These are phyloP conservation scores for Huntiella bhutanensis DNA, from an alignment of 2,329 filamentous ascomycete species.

Conservation along the genomic window DNA sequence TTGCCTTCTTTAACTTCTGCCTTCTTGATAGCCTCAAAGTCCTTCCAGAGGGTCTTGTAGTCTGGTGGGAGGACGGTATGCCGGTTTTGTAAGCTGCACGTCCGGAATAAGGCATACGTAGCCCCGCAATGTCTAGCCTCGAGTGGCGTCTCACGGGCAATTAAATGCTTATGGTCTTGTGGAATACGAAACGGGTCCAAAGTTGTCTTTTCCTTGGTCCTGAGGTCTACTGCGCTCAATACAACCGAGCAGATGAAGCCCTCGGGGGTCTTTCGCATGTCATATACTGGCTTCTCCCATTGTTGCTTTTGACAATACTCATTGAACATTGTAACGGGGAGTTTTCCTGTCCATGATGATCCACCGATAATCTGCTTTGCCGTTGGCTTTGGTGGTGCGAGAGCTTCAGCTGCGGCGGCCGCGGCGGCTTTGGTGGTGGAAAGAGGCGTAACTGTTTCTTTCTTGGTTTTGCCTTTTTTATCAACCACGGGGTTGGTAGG, in stretches of 20 bases:
- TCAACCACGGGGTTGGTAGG: not conserved
- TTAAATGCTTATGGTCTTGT: slow-evolving; percentile 53
- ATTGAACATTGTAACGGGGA: slow-evolving; percentile 80
- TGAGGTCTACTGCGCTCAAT: slow-evolving; percentile 54
- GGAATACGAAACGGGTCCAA: slow-evolving; percentile 73
- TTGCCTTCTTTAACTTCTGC: slow-evolving; percentile 58
- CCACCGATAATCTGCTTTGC: slow-evolving; percentile 76
- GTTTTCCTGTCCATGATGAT: slow-evolving; percentile 89
- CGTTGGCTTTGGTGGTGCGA: slow-evolving; percentile 38
- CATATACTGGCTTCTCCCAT: slow-evolving; percentile 89
- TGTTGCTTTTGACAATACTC: slow-evolving; percentile 93
- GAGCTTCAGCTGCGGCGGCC: slow-evolving; percentile 6
- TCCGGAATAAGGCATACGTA: slow-evolving; percentile 74
- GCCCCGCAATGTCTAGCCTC: slow-evolving; percentile 90
- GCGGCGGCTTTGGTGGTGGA: slow-evolving; percentile 7
- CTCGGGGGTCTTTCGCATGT: slow-evolving; percentile 53
- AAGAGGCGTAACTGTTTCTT: not conserved
- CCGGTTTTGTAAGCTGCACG: slow-evolving; percentile 89
- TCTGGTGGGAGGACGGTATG: slow-evolving; percentile 86
- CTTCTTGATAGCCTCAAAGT: slow-evolving; percentile 67
- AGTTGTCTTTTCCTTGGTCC: slow-evolving; percentile 58
- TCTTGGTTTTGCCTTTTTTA: slow-evolving; percentile 9
- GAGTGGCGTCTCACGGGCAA: slow-evolving; percentile 57
- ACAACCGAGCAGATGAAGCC: slow-evolving; percentile 69
- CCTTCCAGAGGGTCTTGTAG: slow-evolving; percentile 80